Evolutionary conservation across 805 yeast genomes (phyloP), one percentile per base, ranked within the genome.

Genomic region (Geotrichum ghanense): DNA sequence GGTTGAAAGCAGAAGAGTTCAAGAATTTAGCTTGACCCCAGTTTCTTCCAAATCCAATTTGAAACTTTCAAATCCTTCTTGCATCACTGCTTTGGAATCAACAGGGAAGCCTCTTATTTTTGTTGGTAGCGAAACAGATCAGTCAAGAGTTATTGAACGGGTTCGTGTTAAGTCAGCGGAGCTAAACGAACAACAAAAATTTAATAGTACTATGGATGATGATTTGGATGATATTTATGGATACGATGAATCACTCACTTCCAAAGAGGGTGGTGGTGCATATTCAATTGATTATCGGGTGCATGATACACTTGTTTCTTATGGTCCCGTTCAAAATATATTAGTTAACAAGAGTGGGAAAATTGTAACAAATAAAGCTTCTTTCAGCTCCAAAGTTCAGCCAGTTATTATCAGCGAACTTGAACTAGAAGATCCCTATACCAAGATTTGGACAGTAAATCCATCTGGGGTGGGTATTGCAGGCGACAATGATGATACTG

Each of bases 311-410:
- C 58, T 88, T 9, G 56, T 72, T 2, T 83, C 80, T 55, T 69
- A 74, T 53, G 95, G 95, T 0, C 95, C 95, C 0, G 67, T 83
- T 10, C 70, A 83, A 2, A 76, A 79, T 37, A 72, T 88, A 51
- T 72, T 88, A 0, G 54, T 80, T 26, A 95, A 89, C 0, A 69
- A 71, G 57, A 68, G 62, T 51, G 69, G 74, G 42, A 82, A 86
- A 4, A 73, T 87, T 2, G 73, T 86, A 4, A 77, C 82, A 0
- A n/a, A n/a, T n/a, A n/a, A n/a, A n/a, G 73, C 86, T 2, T 74
- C 83, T 0, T 71, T 85, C 49, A 73, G 79, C 22, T 85, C 87
- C 3, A 71, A 82, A 2, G 71, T 87, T 12, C 78, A 79, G 49
- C 95, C 95, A 0, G 61, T 59, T 0, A 74, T 87, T 6, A 74